These are phyloP conservation scores for Tanozyma kutaoensis DNA, from an alignment of 805 yeast genomes.

Conservation along the genomic window DNA sequence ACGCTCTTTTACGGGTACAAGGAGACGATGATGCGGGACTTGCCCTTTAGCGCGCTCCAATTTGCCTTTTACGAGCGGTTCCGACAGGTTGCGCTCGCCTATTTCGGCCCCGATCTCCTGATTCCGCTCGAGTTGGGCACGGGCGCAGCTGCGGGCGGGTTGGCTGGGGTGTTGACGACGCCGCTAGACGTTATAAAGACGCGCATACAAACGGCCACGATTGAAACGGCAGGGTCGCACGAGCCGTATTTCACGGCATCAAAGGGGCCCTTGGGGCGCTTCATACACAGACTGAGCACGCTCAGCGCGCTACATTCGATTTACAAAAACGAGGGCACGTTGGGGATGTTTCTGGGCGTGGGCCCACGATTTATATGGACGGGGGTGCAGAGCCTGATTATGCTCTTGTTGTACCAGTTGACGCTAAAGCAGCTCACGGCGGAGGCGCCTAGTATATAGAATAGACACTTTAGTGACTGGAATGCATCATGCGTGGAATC, in stretches of 20 bases:
- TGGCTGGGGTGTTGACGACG: slow-evolving; percentile 81
- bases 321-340: slow-evolving; percentile 59
- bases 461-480: no score
- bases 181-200: slow-evolving; percentile 90
- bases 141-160: slow-evolving; percentile 94
- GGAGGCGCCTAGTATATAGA: no score
- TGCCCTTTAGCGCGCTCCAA: slow-evolving; percentile 93
- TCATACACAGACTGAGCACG: slow-evolving; percentile 9
- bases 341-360: slow-evolving; percentile 84
- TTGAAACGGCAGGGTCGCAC: slow-evolving; percentile 5
- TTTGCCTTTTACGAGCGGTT: slow-evolving; percentile 89
- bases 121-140: slow-evolving; percentile 57
- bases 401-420: slow-evolving; percentile 79
- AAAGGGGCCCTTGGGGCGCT: background rate
- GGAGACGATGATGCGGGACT: slow-evolving; percentile 83
- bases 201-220: slow-evolving; percentile 80
- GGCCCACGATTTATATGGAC: slow-evolving; percentile 98
- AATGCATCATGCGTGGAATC: no score
- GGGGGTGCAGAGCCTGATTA: slow-evolving; percentile 84
- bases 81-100: slow-evolving; percentile 42
- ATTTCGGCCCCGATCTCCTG: slow-evolving; percentile 25
- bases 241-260: slow-evolving; percentile 5
- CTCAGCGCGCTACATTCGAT: slow-evolving; percentile 25
- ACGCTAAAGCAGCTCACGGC: no score
- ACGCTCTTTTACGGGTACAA: slow-evolving; percentile 85